phyloP scores from a whole-genome alignment of 129 eudicot genomes.

The Arctium lappa region DNA sequence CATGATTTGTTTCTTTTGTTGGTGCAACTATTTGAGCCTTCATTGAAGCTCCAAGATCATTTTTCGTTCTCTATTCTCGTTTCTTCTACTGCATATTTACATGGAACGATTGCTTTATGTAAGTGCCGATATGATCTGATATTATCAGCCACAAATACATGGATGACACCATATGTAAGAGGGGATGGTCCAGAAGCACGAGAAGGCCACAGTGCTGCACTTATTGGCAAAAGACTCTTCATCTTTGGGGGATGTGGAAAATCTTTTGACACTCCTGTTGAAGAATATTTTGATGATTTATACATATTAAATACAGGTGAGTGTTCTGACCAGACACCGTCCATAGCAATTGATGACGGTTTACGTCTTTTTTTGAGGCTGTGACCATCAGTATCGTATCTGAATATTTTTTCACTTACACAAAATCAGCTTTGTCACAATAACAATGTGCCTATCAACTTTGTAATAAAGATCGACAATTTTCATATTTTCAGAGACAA shows the following conservation, averaged over 20 bases:
- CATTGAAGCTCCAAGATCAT: neutral
- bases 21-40: neutral
- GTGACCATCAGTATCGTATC: neutral
- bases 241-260: constrained; percentile 97
- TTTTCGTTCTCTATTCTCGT: neutral
- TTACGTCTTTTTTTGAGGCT: neutral
- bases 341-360: neutral
- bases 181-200: constrained; percentile 92
- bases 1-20: neutral
- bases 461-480: neutral
- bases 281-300: constrained; percentile 86
- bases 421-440: neutral
- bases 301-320: constrained; percentile 85
- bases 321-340: neutral
- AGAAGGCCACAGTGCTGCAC: constrained; percentile 98
- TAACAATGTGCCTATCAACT: neutral
- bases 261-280: constrained; percentile 47
- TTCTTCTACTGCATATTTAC: neutral
- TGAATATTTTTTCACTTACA: neutral
- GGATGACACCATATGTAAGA: constrained; percentile 73
- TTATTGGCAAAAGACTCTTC: constrained; percentile 86
- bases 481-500: constrained; percentile 54
- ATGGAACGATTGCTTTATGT: neutral
- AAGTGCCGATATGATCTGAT: constrained; percentile 3
- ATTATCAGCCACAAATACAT: constrained; percentile 70